phyloP scores from a whole-genome alignment of 1,284 basidiomycete species.

The Bjerkandera adusta region DNA sequence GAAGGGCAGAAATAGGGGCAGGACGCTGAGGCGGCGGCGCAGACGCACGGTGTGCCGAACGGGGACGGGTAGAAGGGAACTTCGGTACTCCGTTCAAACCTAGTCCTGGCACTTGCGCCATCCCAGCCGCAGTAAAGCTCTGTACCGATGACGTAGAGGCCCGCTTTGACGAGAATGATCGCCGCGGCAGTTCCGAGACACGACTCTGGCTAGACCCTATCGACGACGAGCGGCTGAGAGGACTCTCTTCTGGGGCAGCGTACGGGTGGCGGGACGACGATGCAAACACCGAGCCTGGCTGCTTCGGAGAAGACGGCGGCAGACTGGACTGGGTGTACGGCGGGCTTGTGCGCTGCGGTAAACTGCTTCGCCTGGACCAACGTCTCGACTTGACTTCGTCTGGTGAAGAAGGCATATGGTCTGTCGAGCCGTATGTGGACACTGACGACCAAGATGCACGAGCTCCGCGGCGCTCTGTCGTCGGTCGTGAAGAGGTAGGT shows the following conservation, averaged over 20 bases:
- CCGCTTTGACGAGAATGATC: conserved; percentile 51
- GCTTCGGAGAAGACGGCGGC: conserved; percentile 29
- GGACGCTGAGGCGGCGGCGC: conserved; percentile 69
- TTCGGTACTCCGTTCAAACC: conserved; percentile 23
- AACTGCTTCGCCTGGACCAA: conserved; percentile 58
- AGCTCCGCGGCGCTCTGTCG: conserved; percentile 32
- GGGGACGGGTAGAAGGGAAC: conserved; percentile 22
- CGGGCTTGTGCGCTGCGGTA: conserved; percentile 54
- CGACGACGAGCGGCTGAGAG: conserved; percentile 45
- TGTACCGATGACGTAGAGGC: conserved; percentile 52
- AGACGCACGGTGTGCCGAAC: conserved; percentile 48
- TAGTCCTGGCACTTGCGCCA: conserved; percentile 40
- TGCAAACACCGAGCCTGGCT: conserved; percentile 17
- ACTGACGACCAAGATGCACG: conserved; percentile 49
- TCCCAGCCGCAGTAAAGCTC: conserved; percentile 47
- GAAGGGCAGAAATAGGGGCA: conserved; percentile 63
- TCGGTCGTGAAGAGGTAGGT: conserved; percentile 33
- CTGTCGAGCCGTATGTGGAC: conserved; percentile 49
- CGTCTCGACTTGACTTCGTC: conserved; percentile 39
- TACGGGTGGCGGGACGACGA: conserved; percentile 31
- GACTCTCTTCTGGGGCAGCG: conserved; percentile 31
- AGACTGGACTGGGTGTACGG: conserved; percentile 56
- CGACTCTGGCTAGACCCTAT: conserved; percentile 43
- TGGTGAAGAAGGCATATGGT: conserved; percentile 25
- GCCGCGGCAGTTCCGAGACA: conserved; percentile 43